Base-by-base conservation (phyloP, 768 basidiomycete species). In the Boletus barrowsii region DNA sequence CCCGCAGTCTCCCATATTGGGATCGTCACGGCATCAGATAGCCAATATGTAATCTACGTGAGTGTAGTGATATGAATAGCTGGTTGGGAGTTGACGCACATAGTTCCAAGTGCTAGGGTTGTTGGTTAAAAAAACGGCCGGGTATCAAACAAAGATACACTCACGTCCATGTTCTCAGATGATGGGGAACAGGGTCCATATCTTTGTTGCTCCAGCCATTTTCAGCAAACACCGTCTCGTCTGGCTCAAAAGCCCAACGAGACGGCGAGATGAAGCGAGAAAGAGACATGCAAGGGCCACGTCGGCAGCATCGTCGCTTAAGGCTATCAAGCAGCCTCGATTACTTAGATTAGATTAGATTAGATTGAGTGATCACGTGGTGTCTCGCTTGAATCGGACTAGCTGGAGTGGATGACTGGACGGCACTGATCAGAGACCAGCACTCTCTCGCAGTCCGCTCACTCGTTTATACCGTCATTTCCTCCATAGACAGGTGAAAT, bases 171-270 rank as follows among this genome's bases (percentile, higher is more conserved):
- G 86, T 90, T 52, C 87, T 73, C 49, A 76, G 62, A 24, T 81
- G 68, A 1, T 71, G 76, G 39, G 84, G 83, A 11, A 88, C 86
- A 6, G 87, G 87, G 58, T 88, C 88, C 83, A 89, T 88, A 63
- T 88, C 88, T 61, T 80, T 79, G 70, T 90, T 91, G 58, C 73
- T 77, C 84, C 86, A 88, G 66, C 77, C 61, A 76, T 77, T 46
- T 64, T 76, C 10, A 77, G 82, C 30, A 59, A 85, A 81, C 20
- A 77, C 79, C 22, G 80, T 76, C 39, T 76, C 67, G 49, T 78
- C 76, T 10, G 79, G 76, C 60, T 81, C 73, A 36, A 86, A 76
- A 14, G 70, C 73, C 83, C 81, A 83, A 24, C 63, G 61, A 11
- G 76, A 73, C 4, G 30, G 41, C 5, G 2, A n/a, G 29, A 11